phyloP scores from a whole-genome alignment of 306 rosid genomes.

The Sophora flavescens region DNA sequence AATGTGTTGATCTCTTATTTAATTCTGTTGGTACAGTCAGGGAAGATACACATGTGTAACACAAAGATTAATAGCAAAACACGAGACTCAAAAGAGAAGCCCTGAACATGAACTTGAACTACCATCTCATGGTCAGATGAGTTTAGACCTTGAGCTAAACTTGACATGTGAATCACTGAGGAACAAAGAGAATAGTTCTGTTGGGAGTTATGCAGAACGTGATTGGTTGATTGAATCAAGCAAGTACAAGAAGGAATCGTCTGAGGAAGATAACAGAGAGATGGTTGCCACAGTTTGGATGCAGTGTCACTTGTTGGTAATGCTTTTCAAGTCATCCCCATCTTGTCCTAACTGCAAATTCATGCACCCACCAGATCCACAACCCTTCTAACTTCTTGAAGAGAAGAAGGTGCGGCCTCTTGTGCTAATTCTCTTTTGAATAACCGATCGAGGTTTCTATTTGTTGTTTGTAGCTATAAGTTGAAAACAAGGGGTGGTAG shows the following conservation, averaged over 20 bases:
- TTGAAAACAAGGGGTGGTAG: slow-evolving; percentile 34
- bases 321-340: slow-evolving; percentile 90
- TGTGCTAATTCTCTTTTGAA: slow-evolving; percentile 43
- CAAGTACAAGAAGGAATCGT: slow-evolving; percentile 40
- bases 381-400: slow-evolving; percentile 67
- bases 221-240: slow-evolving; percentile 40
- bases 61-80: slow-evolving; percentile 68
- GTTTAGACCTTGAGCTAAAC: slow-evolving; percentile 89
- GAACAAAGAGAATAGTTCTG: slow-evolving; percentile 43
- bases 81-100: slow-evolving; percentile 60
- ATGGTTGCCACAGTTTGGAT: slow-evolving; percentile 91
- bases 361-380: slow-evolving; percentile 75
- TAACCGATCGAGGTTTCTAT: slow-evolving; percentile 21
- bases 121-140: slow-evolving; percentile 52
- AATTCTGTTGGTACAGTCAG: slow-evolving; percentile 63
- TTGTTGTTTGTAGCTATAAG: slow-evolving; percentile 9
- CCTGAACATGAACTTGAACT: slow-evolving; percentile 53
- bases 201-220: slow-evolving; percentile 8
- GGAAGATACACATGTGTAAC: slow-evolving; percentile 77
- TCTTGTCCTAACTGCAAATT: slow-evolving; percentile 96
- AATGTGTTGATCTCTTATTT: too few species aligned
- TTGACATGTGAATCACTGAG: slow-evolving; percentile 62
- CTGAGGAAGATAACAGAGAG: slow-evolving; percentile 61
- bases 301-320: slow-evolving; percentile 88
- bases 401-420: slow-evolving; percentile 59